Evolutionary conservation across 2,329 filamentous ascomycete species (phyloP).

Genomic region (Hirsutella thompsonii): DNA sequence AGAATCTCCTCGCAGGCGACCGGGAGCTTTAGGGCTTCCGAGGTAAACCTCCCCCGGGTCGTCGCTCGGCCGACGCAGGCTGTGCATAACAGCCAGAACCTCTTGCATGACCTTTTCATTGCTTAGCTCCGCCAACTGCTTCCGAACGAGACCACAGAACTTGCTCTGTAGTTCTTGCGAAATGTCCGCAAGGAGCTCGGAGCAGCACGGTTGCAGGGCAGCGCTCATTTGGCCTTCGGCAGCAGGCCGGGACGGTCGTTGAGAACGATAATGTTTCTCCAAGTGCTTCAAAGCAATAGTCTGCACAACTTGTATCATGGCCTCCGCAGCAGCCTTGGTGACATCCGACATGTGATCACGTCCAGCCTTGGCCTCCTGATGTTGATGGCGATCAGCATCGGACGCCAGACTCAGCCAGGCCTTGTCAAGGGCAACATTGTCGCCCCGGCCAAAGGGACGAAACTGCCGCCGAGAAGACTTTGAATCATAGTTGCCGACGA

Average conservation of each 20-base stretch:
- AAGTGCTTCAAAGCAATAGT: constrained; percentile 32
- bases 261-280: constrained; percentile 26
- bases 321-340: constrained; percentile 11
- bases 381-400: constrained; percentile 32
- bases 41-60: constrained; percentile 1
- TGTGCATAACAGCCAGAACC: constrained; percentile 24
- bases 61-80: constrained; percentile 3
- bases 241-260: not conserved
- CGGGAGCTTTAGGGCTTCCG: constrained; percentile 5
- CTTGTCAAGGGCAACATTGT: constrained; percentile 68
- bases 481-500: constrained; percentile 36
- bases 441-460: constrained; percentile 64
- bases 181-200: constrained; percentile 31
- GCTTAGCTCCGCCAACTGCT: constrained; percentile 23
- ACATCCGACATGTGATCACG: constrained; percentile 15
- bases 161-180: constrained; percentile 31
- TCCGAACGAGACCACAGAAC: constrained; percentile 37
- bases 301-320: constrained; percentile 23
- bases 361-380: constrained; percentile 20
- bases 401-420: constrained; percentile 56
- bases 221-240: constrained; percentile 23
- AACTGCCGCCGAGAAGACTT: constrained; percentile 46
- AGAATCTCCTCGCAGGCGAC: constrained; percentile 6
- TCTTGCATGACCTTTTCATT: constrained; percentile 31
- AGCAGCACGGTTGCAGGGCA: constrained; percentile 32